These are phyloP conservation scores for Thraustotheca clavata DNA, from an alignment of 352 stramenopile species.

Conservation along the genomic window DNA sequence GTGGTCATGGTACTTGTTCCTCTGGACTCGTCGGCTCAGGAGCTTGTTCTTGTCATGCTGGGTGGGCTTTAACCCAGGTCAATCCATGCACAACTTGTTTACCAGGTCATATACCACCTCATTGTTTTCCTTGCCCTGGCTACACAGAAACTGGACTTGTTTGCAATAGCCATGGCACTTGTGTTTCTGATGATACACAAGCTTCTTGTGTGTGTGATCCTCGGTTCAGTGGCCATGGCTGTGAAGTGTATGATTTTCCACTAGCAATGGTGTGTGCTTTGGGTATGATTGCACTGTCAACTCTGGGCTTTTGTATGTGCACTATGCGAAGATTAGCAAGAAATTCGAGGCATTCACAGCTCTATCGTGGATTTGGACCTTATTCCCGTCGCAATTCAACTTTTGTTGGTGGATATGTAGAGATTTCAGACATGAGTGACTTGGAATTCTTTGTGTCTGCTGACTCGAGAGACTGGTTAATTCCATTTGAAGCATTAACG, in stretches of 20 bases:
- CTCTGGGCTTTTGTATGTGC: slow-evolving; percentile 80
- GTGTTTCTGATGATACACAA: slow-evolving; percentile 38
- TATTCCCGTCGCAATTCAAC: slow-evolving; percentile 38
- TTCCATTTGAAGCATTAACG: slow-evolving; percentile 82
- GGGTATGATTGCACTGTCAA: slow-evolving; percentile 68
- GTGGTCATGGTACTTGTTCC: slow-evolving; percentile 60
- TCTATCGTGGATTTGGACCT: slow-evolving; percentile 44
- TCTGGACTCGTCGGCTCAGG: slow-evolving; percentile 73
- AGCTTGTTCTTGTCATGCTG: slow-evolving; percentile 63
- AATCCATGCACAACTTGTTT: slow-evolving; percentile 62
- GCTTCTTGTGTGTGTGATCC: slow-evolving; percentile 59
- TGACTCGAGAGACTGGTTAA: slow-evolving; percentile 83
- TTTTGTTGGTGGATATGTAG: slow-evolving; percentile 51
- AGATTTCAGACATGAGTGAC: slow-evolving; percentile 80
- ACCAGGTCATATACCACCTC: slow-evolving; percentile 64
- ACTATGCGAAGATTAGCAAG: slow-evolving; percentile 71
- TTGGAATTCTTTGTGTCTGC: slow-evolving; percentile 84
- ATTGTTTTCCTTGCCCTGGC: slow-evolving; percentile 60
- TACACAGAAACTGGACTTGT: slow-evolving; percentile 59
- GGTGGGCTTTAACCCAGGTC: slow-evolving; percentile 54
- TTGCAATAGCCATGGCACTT: slow-evolving; percentile 65
- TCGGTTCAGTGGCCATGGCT: slow-evolving; percentile 59
- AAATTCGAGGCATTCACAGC: slow-evolving; percentile 51
- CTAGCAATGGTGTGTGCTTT: slow-evolving; percentile 74
- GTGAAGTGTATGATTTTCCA: slow-evolving; percentile 81